Evolutionary conservation across 169 alveolate species (phyloP).

Genomic region (Fabrea salina): DNA sequence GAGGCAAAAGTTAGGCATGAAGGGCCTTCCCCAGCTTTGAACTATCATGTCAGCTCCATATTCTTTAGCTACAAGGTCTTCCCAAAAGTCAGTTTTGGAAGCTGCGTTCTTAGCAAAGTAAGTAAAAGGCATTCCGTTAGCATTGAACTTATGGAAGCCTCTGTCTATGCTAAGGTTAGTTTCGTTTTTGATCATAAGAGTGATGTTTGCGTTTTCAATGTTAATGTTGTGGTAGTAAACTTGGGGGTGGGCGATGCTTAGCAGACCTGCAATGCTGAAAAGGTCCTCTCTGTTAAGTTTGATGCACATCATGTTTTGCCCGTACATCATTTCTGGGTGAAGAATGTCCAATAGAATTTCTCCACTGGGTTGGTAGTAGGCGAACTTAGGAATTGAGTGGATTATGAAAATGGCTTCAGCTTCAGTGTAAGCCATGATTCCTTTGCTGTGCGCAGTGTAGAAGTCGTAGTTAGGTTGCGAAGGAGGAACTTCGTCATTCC

Average conservation of each 20-base stretch:
- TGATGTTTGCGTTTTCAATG: not conserved
- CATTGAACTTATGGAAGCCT: not conserved
- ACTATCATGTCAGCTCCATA: not conserved
- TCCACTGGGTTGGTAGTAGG: not conserved
- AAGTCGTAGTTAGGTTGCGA: not conserved
- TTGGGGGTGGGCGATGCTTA: constrained; percentile 7
- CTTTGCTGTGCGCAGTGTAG: not conserved
- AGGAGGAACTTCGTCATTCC: not conserved
- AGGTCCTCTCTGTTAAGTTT: not conserved
- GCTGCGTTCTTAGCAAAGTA: not conserved
- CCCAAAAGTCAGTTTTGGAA: not conserved
- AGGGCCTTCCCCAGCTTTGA: constrained; percentile 26
- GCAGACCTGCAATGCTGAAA: constrained; percentile 15
- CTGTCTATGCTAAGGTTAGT: not conserved
- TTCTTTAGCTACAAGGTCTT: not conserved
- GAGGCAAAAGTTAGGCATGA: not conserved
- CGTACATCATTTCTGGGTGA: not conserved
- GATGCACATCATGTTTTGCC: constrained; percentile 6
- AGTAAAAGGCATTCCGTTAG: not conserved
- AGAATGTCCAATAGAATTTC: not conserved
- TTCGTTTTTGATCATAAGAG: not conserved
- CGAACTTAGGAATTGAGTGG: constrained; percentile 15
- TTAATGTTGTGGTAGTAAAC: not conserved
- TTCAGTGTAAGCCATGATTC: constrained; percentile 18
- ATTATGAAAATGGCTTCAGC: constrained; percentile 13